These are phyloP conservation scores for Phytopythium litorale DNA, from an alignment of 352 stramenopile genomes.

Conservation along the genomic window DNA sequence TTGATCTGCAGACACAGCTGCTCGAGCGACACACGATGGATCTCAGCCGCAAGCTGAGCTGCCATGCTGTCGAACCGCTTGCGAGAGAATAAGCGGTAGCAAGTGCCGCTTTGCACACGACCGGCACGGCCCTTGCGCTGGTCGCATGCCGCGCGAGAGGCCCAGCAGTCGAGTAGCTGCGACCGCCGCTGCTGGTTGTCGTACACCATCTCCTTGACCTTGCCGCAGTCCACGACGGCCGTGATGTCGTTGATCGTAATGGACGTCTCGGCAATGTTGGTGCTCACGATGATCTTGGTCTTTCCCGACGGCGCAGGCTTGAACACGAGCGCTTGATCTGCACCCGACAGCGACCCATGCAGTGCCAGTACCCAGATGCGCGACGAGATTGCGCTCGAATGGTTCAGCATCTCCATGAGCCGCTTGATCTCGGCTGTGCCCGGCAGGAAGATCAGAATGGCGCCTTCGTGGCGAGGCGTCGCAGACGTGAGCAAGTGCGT, in stretches of 20 bases:
- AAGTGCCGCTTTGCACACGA: slow-evolving; percentile 72
- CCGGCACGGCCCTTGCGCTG: slow-evolving; percentile 82
- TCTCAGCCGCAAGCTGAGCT: slow-evolving; percentile 78
- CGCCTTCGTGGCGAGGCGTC: slow-evolving; percentile 30
- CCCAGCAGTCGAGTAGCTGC: slow-evolving; percentile 80
- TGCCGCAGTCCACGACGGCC: slow-evolving; percentile 81
- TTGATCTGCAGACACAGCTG: slow-evolving; percentile 87
- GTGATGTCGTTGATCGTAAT: slow-evolving; percentile 90
- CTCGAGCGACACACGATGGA: slow-evolving; percentile 84
- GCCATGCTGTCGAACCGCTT: slow-evolving; percentile 60
- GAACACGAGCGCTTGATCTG: slow-evolving; percentile 77
- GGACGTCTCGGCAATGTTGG: slow-evolving; percentile 88
- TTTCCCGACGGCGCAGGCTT: slow-evolving; percentile 50
- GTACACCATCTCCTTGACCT: slow-evolving; percentile 90
- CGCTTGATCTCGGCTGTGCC: slow-evolving; percentile 83
- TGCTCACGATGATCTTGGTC: slow-evolving; percentile 85
- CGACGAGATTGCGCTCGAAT: slow-evolving; percentile 18
- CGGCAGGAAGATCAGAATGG: slow-evolving; percentile 82
- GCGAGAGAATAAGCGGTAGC: slow-evolving; percentile 74
- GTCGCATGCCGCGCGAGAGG: slow-evolving; percentile 73
- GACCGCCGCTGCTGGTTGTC: slow-evolving; percentile 64
- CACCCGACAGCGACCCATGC: slow-evolving; percentile 68
- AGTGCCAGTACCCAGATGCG: slow-evolving; percentile 68
- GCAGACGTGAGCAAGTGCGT: slow-evolving; percentile 53
- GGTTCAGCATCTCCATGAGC: slow-evolving; percentile 64